phyloP scores from a whole-genome alignment of 331 rosid species.

The Quercus tomentella region DNA sequence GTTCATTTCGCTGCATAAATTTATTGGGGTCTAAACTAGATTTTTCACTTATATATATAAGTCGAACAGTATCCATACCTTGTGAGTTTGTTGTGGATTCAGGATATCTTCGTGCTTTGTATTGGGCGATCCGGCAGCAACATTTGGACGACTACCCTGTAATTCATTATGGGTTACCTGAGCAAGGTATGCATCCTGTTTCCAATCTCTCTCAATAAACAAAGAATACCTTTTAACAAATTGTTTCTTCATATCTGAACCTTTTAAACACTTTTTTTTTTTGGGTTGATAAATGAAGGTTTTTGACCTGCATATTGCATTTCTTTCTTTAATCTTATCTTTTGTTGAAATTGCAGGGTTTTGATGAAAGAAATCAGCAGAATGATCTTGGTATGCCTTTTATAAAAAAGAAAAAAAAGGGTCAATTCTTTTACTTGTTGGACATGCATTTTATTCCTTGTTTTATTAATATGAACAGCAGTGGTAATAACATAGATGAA shows the following conservation, averaged over 20 bases:
- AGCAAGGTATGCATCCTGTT: slow-evolving; percentile 28
- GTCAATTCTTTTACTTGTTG: background rate
- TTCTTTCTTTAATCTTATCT: slow-evolving; percentile 1
- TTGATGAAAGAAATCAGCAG: slow-evolving; percentile 31
- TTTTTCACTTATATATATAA: background rate
- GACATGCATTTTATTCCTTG: background rate
- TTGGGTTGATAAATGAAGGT: background rate
- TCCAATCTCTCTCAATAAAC: slow-evolving; percentile 1
- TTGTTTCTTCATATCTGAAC: background rate
- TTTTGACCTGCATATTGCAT: background rate
- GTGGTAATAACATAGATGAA: too few relatives aligned
- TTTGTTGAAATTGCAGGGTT: slow-evolving; percentile 32
- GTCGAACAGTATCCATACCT: background rate
- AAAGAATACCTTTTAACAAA: background rate
- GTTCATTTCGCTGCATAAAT: too few relatives aligned
- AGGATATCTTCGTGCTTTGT: slow-evolving; percentile 14
- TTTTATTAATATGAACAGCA: background rate
- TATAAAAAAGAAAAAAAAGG: background rate
- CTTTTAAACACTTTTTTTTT: background rate
- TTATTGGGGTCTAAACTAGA: too few relatives aligned
- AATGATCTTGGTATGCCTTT: slow-evolving; percentile 43
- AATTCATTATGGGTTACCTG: slow-evolving; percentile 28
- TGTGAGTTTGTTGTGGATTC: slow-evolving; percentile 9
- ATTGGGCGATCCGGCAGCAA: slow-evolving; percentile 4
- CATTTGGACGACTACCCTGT: slow-evolving; percentile 1